Conservation (phyloP, 495 filamentous ascomycete species). For the Neurospora sp. region DNA sequence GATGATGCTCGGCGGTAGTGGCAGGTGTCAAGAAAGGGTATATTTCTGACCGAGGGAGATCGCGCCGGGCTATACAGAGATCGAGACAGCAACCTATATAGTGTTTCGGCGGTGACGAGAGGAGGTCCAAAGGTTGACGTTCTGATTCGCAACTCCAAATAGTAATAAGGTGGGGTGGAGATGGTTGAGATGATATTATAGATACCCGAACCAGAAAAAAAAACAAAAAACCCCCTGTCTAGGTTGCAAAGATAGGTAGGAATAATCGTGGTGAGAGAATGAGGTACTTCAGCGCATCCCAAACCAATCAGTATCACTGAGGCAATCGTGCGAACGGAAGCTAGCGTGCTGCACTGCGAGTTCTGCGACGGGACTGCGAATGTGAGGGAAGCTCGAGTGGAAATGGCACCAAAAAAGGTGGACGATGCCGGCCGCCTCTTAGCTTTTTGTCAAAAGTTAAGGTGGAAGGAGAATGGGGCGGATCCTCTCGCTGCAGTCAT, state of each 20-base stretch:
- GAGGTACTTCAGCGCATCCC: background rate
- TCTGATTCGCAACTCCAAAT: background rate
- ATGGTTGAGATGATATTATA: background rate
- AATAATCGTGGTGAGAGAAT: background rate
- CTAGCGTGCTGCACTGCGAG: background rate
- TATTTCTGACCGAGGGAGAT: background rate
- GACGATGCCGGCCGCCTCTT: background rate
- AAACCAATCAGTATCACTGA: background rate
- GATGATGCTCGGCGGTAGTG: background rate
- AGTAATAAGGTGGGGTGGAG: background rate
- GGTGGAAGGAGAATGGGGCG: background rate
- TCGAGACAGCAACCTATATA: background rate
- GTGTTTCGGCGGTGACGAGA: background rate
- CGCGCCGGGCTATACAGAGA: background rate
- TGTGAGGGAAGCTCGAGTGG: background rate
- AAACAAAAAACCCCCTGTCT: too few relatives aligned
- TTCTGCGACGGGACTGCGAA: background rate
- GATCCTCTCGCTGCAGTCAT: background rate
- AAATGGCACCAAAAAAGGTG: background rate
- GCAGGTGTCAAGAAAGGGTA: background rate
- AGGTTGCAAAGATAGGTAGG: background rate
- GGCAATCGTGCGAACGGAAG: background rate
- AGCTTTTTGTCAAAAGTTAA: background rate
- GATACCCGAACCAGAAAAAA: background rate
- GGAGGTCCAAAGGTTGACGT: background rate